phyloP scores from a whole-genome alignment of 2,329 filamentous ascomycete species.

The Xylariaceae sp. region DNA sequence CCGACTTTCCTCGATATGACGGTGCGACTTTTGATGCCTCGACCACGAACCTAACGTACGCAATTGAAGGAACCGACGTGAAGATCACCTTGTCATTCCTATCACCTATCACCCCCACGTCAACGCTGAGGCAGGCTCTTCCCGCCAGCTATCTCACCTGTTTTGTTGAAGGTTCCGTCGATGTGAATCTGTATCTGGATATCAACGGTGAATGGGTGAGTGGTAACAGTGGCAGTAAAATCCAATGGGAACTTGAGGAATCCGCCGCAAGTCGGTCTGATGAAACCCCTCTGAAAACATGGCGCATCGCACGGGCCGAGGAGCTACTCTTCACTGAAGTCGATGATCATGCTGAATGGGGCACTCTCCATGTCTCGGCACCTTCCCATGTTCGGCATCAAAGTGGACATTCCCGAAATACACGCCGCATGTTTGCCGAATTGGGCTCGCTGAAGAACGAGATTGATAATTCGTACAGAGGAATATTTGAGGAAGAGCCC shows the following conservation, averaged over 20 bases:
- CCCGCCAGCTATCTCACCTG: conserved; percentile 77
- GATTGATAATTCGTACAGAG: conserved; percentile 61
- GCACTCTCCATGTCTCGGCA: conserved; percentile 69
- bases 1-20: conserved; percentile 40
- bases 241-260: conserved; percentile 62
- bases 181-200: conserved; percentile 62
- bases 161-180: conserved; percentile 59
- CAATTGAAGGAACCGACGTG: conserved; percentile 32
- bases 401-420: conserved; percentile 58
- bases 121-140: conserved; percentile 71
- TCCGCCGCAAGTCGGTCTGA: conserved; percentile 33
- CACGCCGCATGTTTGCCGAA: conserved; percentile 65
- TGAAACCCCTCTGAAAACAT: conserved; percentile 53
- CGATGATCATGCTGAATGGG: conserved; percentile 76
- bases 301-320: conserved; percentile 54
- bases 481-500: conserved; percentile 71
- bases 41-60: conserved; percentile 46
- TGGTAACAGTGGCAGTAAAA: conserved; percentile 62
- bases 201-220: conserved; percentile 78
- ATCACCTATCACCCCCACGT: conserved; percentile 75
- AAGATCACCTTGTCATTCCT: conserved; percentile 52
- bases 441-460: conserved; percentile 61
- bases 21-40: conserved; percentile 46
- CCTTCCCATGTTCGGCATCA: conserved; percentile 64
- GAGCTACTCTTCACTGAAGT: conserved; percentile 71